phyloP scores from a whole-genome alignment of 257 asterid genomes.

The Nemophila menziesii region DNA sequence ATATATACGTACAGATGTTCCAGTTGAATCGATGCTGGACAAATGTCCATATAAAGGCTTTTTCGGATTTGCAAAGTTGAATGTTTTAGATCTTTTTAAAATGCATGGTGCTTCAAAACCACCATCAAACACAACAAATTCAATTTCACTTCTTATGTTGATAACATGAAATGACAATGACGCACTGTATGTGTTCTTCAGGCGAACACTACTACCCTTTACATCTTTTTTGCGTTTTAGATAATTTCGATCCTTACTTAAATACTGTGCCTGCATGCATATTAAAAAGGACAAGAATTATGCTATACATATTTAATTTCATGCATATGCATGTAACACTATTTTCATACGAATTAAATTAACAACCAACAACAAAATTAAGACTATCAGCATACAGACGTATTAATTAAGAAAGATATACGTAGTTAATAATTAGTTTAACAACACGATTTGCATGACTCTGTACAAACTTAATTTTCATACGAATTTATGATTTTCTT shows the following conservation, averaged over 20 bases:
- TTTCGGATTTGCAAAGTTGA: slow-evolving; percentile 46
- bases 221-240: slow-evolving; percentile 37
- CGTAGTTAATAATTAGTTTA: too few species aligned
- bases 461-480: too few species aligned
- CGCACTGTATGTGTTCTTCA: slow-evolving; percentile 37
- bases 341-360: not conserved
- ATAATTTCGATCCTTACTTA: slow-evolving; percentile 53
- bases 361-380: too few species aligned
- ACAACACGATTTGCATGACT: too few species aligned
- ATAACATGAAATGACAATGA: slow-evolving; percentile 51
- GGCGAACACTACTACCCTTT: slow-evolving; percentile 27
- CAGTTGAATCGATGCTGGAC: slow-evolving; percentile 53
- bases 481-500: not conserved
- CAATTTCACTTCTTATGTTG: slow-evolving; percentile 67
- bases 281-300: not conserved
- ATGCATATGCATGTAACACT: not conserved
- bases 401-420: too few species aligned
- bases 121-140: slow-evolving; percentile 51
- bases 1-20: slow-evolving; percentile 37
- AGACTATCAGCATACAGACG: too few species aligned
- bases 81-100: slow-evolving; percentile 23
- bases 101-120: slow-evolving; percentile 63
- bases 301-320: not conserved
- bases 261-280: slow-evolving; percentile 52
- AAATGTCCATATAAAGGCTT: slow-evolving; percentile 60